Conservation (phyloP, 2,329 filamentous ascomycete genomes). For the Amauroascus niger region DNA sequence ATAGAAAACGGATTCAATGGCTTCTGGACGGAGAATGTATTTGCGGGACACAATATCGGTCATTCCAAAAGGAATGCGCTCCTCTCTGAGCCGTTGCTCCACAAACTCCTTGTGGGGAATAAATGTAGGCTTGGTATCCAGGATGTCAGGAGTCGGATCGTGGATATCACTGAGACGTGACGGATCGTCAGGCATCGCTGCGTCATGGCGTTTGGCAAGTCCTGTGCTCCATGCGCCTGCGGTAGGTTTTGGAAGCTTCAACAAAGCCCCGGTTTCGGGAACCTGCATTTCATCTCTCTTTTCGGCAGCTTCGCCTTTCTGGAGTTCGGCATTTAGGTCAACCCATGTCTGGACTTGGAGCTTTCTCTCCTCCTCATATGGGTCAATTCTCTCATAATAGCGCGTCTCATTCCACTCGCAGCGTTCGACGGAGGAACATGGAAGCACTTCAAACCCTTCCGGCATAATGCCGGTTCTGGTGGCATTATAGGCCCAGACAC, state of each 20-base stretch:
- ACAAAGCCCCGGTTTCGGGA: conserved; percentile 4
- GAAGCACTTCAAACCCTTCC: conserved; percentile 37
- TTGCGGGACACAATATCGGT: conserved; percentile 30
- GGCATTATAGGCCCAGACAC: conserved; percentile 46
- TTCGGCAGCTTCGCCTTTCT: conserved; percentile 37
- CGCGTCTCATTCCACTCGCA: conserved; percentile 18
- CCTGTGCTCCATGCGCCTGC: conserved; percentile 6
- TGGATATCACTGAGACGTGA: background rate
- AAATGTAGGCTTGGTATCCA: conserved; percentile 19
- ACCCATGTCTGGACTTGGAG: conserved; percentile 6
- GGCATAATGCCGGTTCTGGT: conserved; percentile 47
- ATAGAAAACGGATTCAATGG: conserved; percentile 80
- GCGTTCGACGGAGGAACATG: conserved; percentile 27
- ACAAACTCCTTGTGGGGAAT: conserved; percentile 35
- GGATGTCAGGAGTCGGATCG: conserved; percentile 7
- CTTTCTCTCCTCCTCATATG: conserved; percentile 13
- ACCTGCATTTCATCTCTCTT: conserved; percentile 29
- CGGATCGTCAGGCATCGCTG: conserved; percentile 5
- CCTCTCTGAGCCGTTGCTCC: conserved; percentile 32
- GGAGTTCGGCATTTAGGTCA: conserved; percentile 24
- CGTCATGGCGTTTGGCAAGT: conserved; percentile 7
- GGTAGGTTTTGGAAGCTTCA: background rate
- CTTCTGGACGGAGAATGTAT: conserved; percentile 55
- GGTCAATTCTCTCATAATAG: conserved; percentile 16
- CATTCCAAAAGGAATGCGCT: conserved; percentile 37